Percentiles rank a stretch among this genome's conserved stretches.
Evolutionary conservation across 2,329 filamentous ascomycete genomes (phyloP).

Genomic region (Stemphylium lycopersici): DNA sequence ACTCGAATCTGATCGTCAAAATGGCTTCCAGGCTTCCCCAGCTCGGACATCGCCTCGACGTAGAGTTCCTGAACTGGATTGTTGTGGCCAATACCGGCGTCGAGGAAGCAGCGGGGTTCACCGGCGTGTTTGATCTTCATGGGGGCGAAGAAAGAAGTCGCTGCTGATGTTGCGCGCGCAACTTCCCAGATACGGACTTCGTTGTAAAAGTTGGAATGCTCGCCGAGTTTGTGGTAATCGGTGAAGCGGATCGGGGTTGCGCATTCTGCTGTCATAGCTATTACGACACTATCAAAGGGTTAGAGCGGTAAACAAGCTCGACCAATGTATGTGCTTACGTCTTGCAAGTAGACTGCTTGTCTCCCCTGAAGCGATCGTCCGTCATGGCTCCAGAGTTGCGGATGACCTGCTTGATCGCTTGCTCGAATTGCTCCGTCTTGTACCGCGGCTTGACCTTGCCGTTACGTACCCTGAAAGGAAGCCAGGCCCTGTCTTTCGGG

Average conservation of each 20-base stretch:
- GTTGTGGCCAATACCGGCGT: conserved; percentile 49
- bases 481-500: conserved; percentile 7
- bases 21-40: background rate
- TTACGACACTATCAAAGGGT: conserved; percentile 8
- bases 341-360: conserved; percentile 7
- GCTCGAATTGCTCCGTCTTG: conserved; percentile 18
- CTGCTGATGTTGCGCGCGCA: conserved; percentile 22
- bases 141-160: conserved; percentile 38
- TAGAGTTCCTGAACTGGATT: conserved; percentile 53
- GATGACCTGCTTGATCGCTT: conserved; percentile 15
- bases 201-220: conserved; percentile 15
- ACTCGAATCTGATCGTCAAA: conserved; percentile 10
- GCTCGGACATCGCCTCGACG: conserved; percentile 33
- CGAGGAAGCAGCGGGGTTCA: conserved; percentile 46
- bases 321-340: background rate
- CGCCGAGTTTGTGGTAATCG: conserved; percentile 6
- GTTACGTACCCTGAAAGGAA: conserved; percentile 7
- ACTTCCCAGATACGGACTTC: conserved; percentile 41
- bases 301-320: background rate
- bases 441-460: conserved; percentile 17
- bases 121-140: conserved; percentile 37
- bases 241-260: conserved; percentile 8
- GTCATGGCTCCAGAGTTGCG: conserved; percentile 1
- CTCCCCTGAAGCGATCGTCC: conserved; percentile 8
- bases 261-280: conserved; percentile 9